Base-by-base conservation (phyloP, 768 basidiomycete species). In the Hydnomerulius pinastri region DNA sequence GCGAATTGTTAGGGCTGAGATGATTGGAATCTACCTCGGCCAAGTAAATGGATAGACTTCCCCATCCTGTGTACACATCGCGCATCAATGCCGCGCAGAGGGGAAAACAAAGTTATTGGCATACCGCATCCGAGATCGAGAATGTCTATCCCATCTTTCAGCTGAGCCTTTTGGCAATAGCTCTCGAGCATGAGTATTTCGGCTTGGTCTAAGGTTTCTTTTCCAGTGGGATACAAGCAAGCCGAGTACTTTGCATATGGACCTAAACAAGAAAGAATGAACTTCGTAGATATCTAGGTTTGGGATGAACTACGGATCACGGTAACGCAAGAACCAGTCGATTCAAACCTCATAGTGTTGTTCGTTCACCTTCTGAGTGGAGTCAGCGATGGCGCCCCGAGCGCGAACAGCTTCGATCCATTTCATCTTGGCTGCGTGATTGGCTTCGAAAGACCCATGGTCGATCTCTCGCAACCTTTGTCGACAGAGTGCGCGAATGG, bases 311-410 rank as follows among this genome's bases (percentile, higher is more conserved):
- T 24, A 35, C 3, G 35, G n/a, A 6, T 25, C 11, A 33, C 27
- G 20, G 20, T 1, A 27, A 4, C 12, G 28, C 1, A 35, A 43
- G 41, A 23, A 48, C 21, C 28, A 18, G 13, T 29, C 5, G 30
- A 24, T 11, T 64, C 65, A 56, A 49, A 84, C 85, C 72, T 88
- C 85, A 64, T 88, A 88, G 59, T 88, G 85, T 63, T 87, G 86
- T 60, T 87, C 82, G 55, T 89, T 88, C 17, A 85, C 86, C 60
- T 83, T 84, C 32, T 81, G 76, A 1, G 85, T 77, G 10, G 79
- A 73, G 51, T 80, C 82, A 3, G 85, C 85, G 51, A 87, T 86
- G 24, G 71, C 75, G 3, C 55, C 60, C 13, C 80, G 68, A 0
- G 72, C 68, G 18, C 77, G 75, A 21, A 86, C 78, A 15, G 69